These are phyloP conservation scores for Aspergillus nanangensis DNA, from an alignment of 495 filamentous ascomycete genomes.

Conservation along the genomic window DNA sequence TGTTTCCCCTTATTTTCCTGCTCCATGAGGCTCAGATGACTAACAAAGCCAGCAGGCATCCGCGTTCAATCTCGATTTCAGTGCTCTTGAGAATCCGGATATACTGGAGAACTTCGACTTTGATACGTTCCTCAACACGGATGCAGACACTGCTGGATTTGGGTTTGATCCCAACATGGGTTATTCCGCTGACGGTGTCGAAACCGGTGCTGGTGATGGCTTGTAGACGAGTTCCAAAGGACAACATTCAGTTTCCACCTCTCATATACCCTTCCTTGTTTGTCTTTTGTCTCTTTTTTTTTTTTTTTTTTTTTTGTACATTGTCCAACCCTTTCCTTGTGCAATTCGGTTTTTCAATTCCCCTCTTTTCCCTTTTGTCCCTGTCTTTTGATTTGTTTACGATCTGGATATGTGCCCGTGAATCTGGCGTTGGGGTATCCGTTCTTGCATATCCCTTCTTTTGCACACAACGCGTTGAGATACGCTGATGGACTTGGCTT, in stretches of 20 bases:
- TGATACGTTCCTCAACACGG: conserved; percentile 81
- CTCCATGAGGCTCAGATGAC: conserved; percentile 2
- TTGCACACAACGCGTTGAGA: conserved; percentile 8
- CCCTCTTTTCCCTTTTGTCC: conserved; percentile 17
- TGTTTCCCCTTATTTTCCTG: conserved; percentile 24
- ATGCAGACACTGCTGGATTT: conserved; percentile 46
- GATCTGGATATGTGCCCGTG: conserved; percentile 31
- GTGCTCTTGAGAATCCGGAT: conserved; percentile 54
- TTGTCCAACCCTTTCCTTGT: conserved; percentile 20
- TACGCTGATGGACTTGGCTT: conserved; percentile 3
- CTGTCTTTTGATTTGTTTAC: conserved; percentile 19
- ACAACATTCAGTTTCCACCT: conserved; percentile 37
- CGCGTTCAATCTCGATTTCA: conserved; percentile 57
- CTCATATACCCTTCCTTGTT: conserved; percentile 43
- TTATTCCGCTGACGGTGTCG: conserved; percentile 44
- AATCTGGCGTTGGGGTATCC: conserved; percentile 43
- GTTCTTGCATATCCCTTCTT: conserved; percentile 28
- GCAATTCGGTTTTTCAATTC: conserved; percentile 22
- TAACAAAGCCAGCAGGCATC: conserved; percentile 20
- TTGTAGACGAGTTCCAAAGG: conserved; percentile 38
- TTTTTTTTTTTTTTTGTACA: conserved; percentile 40
- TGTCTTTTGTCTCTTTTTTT: conserved; percentile 41
- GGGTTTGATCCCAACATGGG: conserved; percentile 48
- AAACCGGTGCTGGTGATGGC: conserved; percentile 45
- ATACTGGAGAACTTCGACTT: conserved; percentile 95